Percentiles rank a stretch among this genome's conserved stretches.
Evolutionary conservation across 2,329 filamentous ascomycete species (phyloP).

Genomic region (Helminthosporium solani): DNA sequence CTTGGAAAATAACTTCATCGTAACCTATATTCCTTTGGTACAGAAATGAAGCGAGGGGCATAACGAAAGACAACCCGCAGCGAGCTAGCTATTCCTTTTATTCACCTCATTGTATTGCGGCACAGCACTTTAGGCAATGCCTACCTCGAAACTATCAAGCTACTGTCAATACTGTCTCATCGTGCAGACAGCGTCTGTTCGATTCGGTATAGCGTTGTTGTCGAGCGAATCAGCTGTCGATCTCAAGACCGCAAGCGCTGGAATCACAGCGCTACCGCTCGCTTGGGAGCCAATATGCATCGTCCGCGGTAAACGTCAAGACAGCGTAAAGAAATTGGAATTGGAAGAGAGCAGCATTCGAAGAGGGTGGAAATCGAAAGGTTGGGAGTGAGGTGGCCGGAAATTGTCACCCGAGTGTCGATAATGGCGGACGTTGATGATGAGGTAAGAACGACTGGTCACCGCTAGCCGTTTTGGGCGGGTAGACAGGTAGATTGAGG

Average conservation of each 20-base stretch:
- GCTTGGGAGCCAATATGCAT: not conserved
- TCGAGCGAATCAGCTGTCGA: not conserved
- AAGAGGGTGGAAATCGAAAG: too few relatives aligned
- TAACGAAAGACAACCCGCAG: conserved; percentile 21
- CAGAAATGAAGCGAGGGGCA: conserved; percentile 2
- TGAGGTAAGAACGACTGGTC: too few relatives aligned
- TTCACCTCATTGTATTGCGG: not conserved
- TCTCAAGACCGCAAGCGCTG: not conserved
- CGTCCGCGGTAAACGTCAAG: too few relatives aligned
- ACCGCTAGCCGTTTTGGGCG: too few relatives aligned
- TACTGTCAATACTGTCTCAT: not conserved
- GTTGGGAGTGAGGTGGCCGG: too few relatives aligned
- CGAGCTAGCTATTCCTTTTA: conserved; percentile 27
- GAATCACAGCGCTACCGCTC: not conserved
- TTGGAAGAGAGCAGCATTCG: too few relatives aligned
- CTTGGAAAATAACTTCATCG: conserved; percentile 1
- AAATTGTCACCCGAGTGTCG: too few relatives aligned
- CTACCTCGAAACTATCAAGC: not conserved
- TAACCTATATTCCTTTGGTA: conserved; percentile 7
- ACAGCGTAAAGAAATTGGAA: too few relatives aligned
- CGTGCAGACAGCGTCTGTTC: not conserved
- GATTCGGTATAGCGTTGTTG: not conserved
- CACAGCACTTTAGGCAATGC: conserved; percentile 1
- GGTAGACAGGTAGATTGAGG: too few relatives aligned
- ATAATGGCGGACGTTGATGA: too few relatives aligned